Percentiles rank a stretch among this genome's conserved stretches.
Evolutionary conservation across 768 basidiomycete genomes (phyloP).

Genomic region (Trametopsis cervina): DNA sequence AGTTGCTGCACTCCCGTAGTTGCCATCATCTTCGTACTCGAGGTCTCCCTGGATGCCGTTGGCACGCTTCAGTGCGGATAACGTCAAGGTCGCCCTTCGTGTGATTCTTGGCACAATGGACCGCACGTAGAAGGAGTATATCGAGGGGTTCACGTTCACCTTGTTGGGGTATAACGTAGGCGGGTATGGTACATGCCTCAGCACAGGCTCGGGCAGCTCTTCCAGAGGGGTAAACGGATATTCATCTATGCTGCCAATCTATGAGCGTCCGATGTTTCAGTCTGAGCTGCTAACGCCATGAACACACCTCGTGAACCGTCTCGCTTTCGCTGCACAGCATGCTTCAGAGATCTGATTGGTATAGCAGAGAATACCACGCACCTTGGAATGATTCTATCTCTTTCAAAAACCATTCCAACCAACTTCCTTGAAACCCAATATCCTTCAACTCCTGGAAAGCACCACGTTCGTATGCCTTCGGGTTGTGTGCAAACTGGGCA

Average conservation of each 20-base stretch:
- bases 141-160: slow-evolving; percentile 82
- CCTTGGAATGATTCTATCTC: slow-evolving; percentile 96
- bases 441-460: slow-evolving; percentile 73
- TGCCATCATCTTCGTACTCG: slow-evolving; percentile 89
- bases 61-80: slow-evolving; percentile 60
- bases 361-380: slow-evolving; percentile 29
- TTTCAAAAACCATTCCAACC: slow-evolving; percentile 97
- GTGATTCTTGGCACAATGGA: slow-evolving; percentile 89
- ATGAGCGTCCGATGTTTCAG: not conserved
- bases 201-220: slow-evolving; percentile 75
- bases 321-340: slow-evolving; percentile 73
- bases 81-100: slow-evolving; percentile 54
- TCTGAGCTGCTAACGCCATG: not conserved
- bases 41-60: slow-evolving; percentile 59
- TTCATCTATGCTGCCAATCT: slow-evolving; percentile 78
- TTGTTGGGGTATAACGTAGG: slow-evolving; percentile 70
- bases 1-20: slow-evolving; percentile 93
- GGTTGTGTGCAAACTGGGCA: slow-evolving; percentile 94
- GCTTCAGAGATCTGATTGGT: slow-evolving; percentile 1
- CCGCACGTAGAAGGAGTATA: slow-evolving; percentile 83
- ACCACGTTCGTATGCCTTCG: slow-evolving; percentile 76
- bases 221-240: slow-evolving; percentile 77
- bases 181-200: slow-evolving; percentile 69
- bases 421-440: slow-evolving; percentile 74
- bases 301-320: slow-evolving; percentile 84